Evolutionary conservation across 192 early-diverging fungal species (phyloP), one percentile per base, ranked within the genome.

Genomic region (Coemansia sp.): DNA sequence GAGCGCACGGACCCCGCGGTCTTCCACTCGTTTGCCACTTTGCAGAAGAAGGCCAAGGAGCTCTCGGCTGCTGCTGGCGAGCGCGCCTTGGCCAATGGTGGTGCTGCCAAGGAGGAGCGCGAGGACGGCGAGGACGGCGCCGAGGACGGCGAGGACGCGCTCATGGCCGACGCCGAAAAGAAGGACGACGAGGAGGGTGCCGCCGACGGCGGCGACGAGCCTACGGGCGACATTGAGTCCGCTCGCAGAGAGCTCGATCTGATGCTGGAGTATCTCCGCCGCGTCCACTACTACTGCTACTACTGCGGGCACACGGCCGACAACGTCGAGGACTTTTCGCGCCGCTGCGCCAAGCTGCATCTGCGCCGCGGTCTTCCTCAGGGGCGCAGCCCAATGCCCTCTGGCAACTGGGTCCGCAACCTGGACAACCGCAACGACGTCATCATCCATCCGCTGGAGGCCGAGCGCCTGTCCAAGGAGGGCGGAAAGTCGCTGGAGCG

Each of bases 271-370:
- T 99, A 99, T 64, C 84, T 97, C 27, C 89, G 94, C 46, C 86
- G 88, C 29, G 94, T 96, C 7, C 95, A 98, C 84, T 86, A 91
- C 60, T 99, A 93, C 71, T 96, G 96, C 86, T 98, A 97, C 85
- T 99, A 99, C 86, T 94, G 91, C 65, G 94, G 91, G 12, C 77
- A 89, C 58, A 93, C 95, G 31, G 89, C 90, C 47, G 90, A 92
- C 62, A 90, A 84, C 67, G 66, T 87, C 6, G 95, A 99, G 74
- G 95, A 97, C 81, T 90, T 95, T 79, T 64, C 71, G 41, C 89
- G 95, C 64, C 89, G 91, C 60, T 93, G 93, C 60, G 79, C 84
- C 25, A 71, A 87, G 41, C 76, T 79, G 46, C 90, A 91, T 59
- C 76, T 83, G 51, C 86, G 85, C 8, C 87, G 68, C 4, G 70